phyloP scores from a whole-genome alignment of 192 early-diverging fungal genomes.

The Rhizophagus clarus region DNA sequence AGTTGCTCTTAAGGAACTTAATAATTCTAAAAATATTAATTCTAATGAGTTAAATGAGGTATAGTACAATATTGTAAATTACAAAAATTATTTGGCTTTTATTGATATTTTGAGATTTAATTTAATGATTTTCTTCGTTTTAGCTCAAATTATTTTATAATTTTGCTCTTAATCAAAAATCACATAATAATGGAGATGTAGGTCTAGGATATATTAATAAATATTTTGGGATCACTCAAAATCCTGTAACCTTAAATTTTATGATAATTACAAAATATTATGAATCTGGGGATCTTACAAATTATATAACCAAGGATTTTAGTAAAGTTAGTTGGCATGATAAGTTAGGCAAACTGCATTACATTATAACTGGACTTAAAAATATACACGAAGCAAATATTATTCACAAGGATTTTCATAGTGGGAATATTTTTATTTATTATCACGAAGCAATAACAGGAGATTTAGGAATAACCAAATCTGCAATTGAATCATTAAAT shows the following conservation, averaged over 20 bases:
- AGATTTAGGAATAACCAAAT: neutral
- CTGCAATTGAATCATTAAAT: neutral
- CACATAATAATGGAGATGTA: too few species aligned
- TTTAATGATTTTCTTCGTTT: neutral
- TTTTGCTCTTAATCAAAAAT: too few species aligned
- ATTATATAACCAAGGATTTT: neutral
- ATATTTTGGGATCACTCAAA: neutral
- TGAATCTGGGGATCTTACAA: neutral
- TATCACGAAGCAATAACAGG: neutral
- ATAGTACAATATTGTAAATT: too few species aligned
- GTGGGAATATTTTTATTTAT: neutral
- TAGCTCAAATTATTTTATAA: neutral
- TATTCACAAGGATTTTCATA: neutral
- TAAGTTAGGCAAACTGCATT: neutral
- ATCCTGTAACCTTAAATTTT: neutral
- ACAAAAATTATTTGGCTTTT: too few species aligned
- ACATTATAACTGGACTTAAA: too few species aligned
- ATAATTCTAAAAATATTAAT: too few species aligned
- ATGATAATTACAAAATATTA: neutral
- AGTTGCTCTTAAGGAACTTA: too few species aligned
- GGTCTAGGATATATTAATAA: neutral
- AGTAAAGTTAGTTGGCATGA: neutral
- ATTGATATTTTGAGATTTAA: too few species aligned
- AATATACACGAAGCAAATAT: neutral
- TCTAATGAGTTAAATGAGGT: too few species aligned